A percentile compares a stretch with the other conserved stretches of the same genome.
Evolutionary conservation across 345 rosid genomes (phyloP).

Genomic region (Passiflora organensis): DNA sequence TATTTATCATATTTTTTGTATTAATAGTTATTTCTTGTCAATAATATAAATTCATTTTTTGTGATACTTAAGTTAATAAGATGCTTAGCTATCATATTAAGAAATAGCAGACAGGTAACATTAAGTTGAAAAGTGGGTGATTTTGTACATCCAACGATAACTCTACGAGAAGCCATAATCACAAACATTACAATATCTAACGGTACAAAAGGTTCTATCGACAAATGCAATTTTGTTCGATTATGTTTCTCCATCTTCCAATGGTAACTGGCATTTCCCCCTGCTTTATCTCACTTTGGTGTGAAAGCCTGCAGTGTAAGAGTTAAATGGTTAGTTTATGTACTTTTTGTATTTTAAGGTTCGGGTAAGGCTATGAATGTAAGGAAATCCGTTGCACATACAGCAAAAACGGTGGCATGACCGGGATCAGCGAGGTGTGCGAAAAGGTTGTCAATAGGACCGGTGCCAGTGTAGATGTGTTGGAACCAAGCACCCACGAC

Average conservation of each 20-base stretch:
- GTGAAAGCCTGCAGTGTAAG: conserved; percentile 58
- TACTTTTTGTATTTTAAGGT: no score
- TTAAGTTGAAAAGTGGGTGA: no score
- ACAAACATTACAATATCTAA: conserved; percentile 25
- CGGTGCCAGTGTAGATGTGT: conserved; percentile 93
- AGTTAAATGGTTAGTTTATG: no score
- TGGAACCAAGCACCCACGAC: conserved; percentile 99
- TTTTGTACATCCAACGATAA: conserved; percentile 31
- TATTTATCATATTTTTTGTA: no score
- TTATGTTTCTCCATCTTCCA: background rate
- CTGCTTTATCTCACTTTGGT: conserved; percentile 53
- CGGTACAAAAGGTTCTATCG: conserved; percentile 15
- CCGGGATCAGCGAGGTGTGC: conserved; percentile 99
- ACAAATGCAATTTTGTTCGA: conserved; percentile 15
- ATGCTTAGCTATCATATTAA: no score
- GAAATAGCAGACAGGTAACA: no score
- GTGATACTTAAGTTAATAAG: no score
- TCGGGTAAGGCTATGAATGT: no score
- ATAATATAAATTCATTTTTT: no score
- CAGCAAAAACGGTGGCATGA: conserved; percentile 87
- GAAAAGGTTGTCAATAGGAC: conserved; percentile 93
- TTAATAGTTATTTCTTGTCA: no score
- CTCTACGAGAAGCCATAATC: conserved; percentile 16
- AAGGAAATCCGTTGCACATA: conserved; percentile 33
- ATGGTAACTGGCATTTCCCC: background rate